A percentile compares a stretch with the other conserved stretches of the same genome.
phyloP scores from a whole-genome alignment of 2,329 filamentous ascomycete genomes.

The Diplodia sapinea region DNA sequence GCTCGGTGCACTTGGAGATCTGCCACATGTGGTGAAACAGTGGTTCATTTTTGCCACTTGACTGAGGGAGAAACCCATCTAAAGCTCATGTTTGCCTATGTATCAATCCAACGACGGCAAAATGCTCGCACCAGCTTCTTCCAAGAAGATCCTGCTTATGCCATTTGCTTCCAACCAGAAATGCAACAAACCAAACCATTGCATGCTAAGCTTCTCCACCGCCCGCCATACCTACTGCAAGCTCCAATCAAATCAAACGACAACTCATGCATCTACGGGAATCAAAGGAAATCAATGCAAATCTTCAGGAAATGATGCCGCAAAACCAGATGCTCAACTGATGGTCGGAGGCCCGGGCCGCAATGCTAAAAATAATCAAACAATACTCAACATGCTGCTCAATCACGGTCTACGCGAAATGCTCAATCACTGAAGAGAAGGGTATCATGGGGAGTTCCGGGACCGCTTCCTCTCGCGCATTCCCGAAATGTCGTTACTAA shows the following conservation, averaged over 20 bases:
- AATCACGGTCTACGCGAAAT: constrained; percentile 25
- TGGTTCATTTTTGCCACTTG: background rate
- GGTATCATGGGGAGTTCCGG: constrained; percentile 11
- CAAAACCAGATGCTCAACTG: constrained; percentile 9
- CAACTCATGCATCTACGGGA: constrained; percentile 4
- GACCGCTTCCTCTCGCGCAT: background rate
- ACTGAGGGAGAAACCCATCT: background rate
- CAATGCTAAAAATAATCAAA: constrained; percentile 7
- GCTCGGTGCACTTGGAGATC: too few relatives aligned
- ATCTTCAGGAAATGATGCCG: background rate
- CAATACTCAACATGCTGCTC: constrained; percentile 14
- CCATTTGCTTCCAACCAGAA: background rate
- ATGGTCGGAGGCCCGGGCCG: background rate
- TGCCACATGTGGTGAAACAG: background rate
- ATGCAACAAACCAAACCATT: constrained; percentile 4
- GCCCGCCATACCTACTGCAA: background rate
- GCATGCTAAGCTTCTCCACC: constrained; percentile 8
- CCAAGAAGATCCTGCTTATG: background rate
- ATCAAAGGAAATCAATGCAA: background rate
- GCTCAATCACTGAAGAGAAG: constrained; percentile 21
- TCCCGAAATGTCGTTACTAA: constrained; percentile 4
- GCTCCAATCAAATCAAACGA: background rate
- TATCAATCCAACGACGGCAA: background rate
- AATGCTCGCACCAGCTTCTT: background rate
- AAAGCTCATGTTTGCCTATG: background rate